phyloP scores from a whole-genome alignment of 2,329 filamentous ascomycete genomes.

The Stachybotrys echinatus region DNA sequence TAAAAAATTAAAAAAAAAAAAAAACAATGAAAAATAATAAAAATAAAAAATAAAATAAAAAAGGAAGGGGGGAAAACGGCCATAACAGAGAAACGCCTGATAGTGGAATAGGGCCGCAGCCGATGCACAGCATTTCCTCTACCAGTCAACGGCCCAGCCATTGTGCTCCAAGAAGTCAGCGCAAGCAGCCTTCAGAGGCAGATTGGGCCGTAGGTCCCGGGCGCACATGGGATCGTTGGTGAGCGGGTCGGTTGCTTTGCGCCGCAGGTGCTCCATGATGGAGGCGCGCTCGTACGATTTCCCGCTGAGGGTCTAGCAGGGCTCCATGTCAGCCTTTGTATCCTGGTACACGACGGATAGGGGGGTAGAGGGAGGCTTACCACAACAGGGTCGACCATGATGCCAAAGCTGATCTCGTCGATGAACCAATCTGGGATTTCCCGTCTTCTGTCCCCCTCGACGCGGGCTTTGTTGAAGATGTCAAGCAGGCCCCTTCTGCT shows the following conservation, averaged over 20 bases:
- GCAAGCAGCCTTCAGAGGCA: constrained; percentile 75
- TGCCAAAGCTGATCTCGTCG: constrained; percentile 68
- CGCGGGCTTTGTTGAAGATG: constrained; percentile 48
- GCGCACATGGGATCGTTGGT: constrained; percentile 69
- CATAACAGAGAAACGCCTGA: too few relatives aligned
- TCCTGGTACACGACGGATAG: neutral
- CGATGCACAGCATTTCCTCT: constrained; percentile 8
- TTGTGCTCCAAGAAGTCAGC: constrained; percentile 81
- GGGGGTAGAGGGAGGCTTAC: constrained; percentile 26
- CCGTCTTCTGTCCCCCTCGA: constrained; percentile 37
- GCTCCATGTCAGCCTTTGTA: constrained; percentile 9
- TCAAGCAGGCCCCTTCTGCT: constrained; percentile 39
- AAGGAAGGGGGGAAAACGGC: too few relatives aligned
- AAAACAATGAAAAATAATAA: too few relatives aligned
- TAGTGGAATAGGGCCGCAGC: too few relatives aligned
- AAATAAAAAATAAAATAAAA: too few relatives aligned
- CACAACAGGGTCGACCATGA: constrained; percentile 67
- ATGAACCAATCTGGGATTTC: constrained; percentile 72
- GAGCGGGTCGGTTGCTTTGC: constrained; percentile 71
- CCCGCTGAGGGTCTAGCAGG: constrained; percentile 67
- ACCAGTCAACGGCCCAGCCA: constrained; percentile 93
- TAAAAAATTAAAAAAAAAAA: too few relatives aligned
- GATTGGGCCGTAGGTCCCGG: constrained; percentile 72
- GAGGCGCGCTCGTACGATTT: constrained; percentile 85
- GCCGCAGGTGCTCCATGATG: constrained; percentile 78